Evolutionary conservation across 768 basidiomycete species (phyloP).

Genomic region (Lactifluus rugatus): DNA sequence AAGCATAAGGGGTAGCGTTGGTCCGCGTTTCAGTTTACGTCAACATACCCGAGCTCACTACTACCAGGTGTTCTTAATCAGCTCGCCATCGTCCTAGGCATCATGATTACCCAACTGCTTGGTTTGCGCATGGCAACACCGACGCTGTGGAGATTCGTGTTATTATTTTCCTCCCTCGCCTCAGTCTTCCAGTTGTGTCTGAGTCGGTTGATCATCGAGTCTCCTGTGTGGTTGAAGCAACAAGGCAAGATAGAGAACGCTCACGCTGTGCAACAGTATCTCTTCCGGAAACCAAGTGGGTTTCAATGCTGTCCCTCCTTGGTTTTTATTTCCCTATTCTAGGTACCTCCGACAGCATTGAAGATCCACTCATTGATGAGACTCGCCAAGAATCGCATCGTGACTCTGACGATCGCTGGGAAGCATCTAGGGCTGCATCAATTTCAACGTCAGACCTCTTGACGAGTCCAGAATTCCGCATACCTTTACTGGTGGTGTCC

Average conservation of each 20-base stretch:
- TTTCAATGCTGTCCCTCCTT: background rate
- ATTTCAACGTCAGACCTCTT: constrained; percentile 48
- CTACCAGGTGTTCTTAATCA: constrained; percentile 67
- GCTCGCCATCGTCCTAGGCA: constrained; percentile 73
- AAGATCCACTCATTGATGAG: constrained; percentile 20
- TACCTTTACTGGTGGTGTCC: constrained; percentile 54
- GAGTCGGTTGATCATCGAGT: constrained; percentile 51
- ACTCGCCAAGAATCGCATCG: constrained; percentile 22
- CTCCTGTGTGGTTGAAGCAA: constrained; percentile 55
- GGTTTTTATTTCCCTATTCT: constrained; percentile 23
- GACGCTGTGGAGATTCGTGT: constrained; percentile 59
- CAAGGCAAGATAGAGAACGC: constrained; percentile 42
- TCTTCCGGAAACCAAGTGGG: constrained; percentile 30
- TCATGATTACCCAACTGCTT: constrained; percentile 75
- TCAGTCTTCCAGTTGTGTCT: constrained; percentile 47
- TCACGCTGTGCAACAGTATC: constrained; percentile 32
- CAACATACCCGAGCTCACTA: background rate
- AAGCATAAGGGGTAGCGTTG: constrained; percentile 64
- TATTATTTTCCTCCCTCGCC: constrained; percentile 50
- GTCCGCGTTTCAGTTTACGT: constrained; percentile 29
- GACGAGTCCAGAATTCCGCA: constrained; percentile 40
- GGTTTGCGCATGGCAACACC: constrained; percentile 66
- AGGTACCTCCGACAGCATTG: constrained; percentile 2
- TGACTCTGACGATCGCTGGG: constrained; percentile 23
- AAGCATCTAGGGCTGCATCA: constrained; percentile 10